Conservation (phyloP, 140 eudicot species). For the Oenanthe javanica region DNA sequence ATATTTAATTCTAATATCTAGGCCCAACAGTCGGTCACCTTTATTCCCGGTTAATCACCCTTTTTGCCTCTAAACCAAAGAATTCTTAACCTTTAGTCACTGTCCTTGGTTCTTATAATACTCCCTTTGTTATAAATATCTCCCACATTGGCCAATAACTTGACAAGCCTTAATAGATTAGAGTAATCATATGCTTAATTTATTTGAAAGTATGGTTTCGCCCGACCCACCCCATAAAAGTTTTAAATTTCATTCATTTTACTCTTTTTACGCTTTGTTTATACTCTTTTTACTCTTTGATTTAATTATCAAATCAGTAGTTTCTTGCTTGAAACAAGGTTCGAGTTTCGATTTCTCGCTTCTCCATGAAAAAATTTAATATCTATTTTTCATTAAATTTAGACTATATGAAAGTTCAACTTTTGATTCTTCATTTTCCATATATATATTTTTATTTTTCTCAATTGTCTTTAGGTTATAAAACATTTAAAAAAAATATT, state of each 20-base stretch:
- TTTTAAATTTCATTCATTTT: neutral
- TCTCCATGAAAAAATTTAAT: too few relatives aligned
- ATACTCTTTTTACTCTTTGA: too few relatives aligned
- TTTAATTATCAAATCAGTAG: too few relatives aligned
- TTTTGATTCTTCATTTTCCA: too few relatives aligned
- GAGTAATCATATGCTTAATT: neutral
- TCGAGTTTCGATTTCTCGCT: too few relatives aligned
- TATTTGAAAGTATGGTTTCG: neutral
- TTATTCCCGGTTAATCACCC: constrained; percentile 14
- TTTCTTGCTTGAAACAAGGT: too few relatives aligned
- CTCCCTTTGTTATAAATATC: neutral
- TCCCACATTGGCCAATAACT: neutral
- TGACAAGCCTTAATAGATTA: neutral
- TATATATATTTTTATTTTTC: too few relatives aligned
- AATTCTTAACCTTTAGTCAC: constrained; percentile 9
- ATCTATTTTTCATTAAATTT: too few relatives aligned
- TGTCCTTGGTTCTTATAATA: neutral
- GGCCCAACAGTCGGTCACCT: neutral
- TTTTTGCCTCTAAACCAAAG: constrained; percentile 7
- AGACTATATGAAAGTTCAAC: too few relatives aligned
- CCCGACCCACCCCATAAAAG: constrained; percentile 2
- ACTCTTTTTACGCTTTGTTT: neutral
- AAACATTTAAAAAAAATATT: too few relatives aligned
- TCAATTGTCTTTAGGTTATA: too few relatives aligned
- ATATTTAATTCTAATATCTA: too few relatives aligned